Base-by-base conservation (phyloP, 768 basidiomycete species). In the Phylloporus sp. region DNA sequence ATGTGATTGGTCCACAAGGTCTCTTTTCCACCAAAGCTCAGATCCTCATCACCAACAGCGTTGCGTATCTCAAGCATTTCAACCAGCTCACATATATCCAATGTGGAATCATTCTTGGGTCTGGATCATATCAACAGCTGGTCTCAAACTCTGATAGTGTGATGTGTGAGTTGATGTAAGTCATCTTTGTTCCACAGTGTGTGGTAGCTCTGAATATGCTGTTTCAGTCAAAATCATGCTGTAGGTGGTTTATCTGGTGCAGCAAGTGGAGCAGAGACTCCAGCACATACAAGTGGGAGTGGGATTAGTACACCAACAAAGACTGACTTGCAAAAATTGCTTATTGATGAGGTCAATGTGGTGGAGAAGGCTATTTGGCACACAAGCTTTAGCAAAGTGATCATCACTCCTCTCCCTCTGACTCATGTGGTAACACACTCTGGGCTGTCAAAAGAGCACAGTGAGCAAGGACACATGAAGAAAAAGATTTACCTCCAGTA, bases 1-100 rank as follows among this genome's bases (percentile, higher is more conserved):
- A 88, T 39, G 87, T 94, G 32, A 85, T 95, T 45, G 92, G 92
- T 3, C 90, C 91, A 3, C 71, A 80, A 49, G 92, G 92, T 44
- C 57, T 95, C 1, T 79, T 95, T 27, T 78, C 86, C 8, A 77
- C 79, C 14, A 94, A 94, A 65, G 90, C 90, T 9, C 75, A 92
- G 24, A 76, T 94, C 43, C 68, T 94, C 5, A 88, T 92, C 39
- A 95, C 91, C 33, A 93, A 95, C 64, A 83, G 82, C 47, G 80
- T 94, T 42, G 77, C 90, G n/a, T 93, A 88, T 59, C 72, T 93
- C 29, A 76, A 77, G 38, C 72, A 88, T 45, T 88, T 90, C 43
- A 86, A 93, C 58, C 74, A 82, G 37, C 69, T 94, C 14, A 64
- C 76, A 39, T 90, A 82, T 66, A 67, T 96, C 31, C 83, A 89